A percentile compares a stretch with the other conserved stretches of the same genome.
Conservation (phyloP, 495 filamentous ascomycete species). For the Diplogelasinospora grovesii region DNA sequence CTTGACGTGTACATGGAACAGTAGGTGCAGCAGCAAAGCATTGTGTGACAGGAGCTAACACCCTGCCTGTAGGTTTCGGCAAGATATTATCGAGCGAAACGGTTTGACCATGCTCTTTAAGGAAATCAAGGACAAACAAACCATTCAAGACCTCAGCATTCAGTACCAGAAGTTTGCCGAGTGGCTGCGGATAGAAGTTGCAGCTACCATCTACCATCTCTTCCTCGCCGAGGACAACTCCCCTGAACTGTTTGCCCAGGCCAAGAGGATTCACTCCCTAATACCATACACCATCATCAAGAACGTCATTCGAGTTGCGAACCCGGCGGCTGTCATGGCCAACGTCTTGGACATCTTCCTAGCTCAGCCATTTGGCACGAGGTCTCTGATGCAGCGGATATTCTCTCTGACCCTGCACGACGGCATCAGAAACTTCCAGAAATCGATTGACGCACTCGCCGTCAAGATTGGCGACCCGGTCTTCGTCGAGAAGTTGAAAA, state of each 20-base stretch:
- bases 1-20: slow-evolving; percentile 97
- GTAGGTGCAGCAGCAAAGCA: slow-evolving; percentile 52
- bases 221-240: slow-evolving; percentile 98
- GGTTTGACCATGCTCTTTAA: slow-evolving; percentile 88
- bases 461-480: slow-evolving; percentile 69
- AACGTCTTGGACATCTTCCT: slow-evolving; percentile 89
- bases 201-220: slow-evolving; percentile 92
- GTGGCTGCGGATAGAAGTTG: slow-evolving; percentile 95
- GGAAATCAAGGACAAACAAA: slow-evolving; percentile 83
- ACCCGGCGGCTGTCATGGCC: slow-evolving; percentile 92
- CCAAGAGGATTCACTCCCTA: slow-evolving; percentile 85
- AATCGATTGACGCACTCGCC: slow-evolving; percentile 68
- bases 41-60: too few species aligned
- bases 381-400: slow-evolving; percentile 86
- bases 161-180: slow-evolving; percentile 98
- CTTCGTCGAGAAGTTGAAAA: slow-evolving; percentile 75
- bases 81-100: slow-evolving; percentile 56
- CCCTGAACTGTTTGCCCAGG: slow-evolving; percentile 88
- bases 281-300: slow-evolving; percentile 90
- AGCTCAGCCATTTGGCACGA: slow-evolving; percentile 85
- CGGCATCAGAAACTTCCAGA: slow-evolving; percentile 77
- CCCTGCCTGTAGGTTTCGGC: slow-evolving; percentile 43
- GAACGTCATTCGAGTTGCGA: slow-evolving; percentile 92
- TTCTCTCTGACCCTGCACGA: slow-evolving; percentile 88
- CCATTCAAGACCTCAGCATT: slow-evolving; percentile 77